These are phyloP conservation scores for Xanthoconium stramineum DNA, from an alignment of 768 basidiomycete genomes.

Conservation along the genomic window DNA sequence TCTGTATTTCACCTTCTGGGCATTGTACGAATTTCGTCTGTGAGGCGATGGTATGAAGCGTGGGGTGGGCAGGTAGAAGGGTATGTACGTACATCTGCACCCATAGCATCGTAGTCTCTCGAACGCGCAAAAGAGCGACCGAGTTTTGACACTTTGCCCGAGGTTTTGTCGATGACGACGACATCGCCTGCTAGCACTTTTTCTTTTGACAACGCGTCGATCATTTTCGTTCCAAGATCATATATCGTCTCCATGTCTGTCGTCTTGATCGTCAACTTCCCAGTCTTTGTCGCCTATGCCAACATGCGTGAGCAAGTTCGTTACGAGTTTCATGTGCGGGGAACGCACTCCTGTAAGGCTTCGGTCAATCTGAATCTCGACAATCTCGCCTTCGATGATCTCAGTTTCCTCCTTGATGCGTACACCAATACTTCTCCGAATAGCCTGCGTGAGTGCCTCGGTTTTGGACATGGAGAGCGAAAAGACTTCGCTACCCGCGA, in stretches of 20 bases:
- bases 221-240: slow-evolving; percentile 98
- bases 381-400: slow-evolving; percentile 96
- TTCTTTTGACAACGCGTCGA: slow-evolving; percentile 94
- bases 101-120: slow-evolving; percentile 98
- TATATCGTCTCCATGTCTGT: slow-evolving; percentile 99
- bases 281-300: slow-evolving; percentile 90
- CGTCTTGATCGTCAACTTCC: slow-evolving; percentile 95
- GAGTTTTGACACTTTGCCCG: slow-evolving; percentile 94
- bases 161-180: slow-evolving; percentile 95
- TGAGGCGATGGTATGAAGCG: slow-evolving; percentile 1
- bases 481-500: slow-evolving; percentile 97
- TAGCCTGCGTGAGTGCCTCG: slow-evolving; percentile 94
- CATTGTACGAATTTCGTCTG: slow-evolving; percentile 98
- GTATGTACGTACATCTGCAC: slow-evolving; percentile 77
- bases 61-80: not conserved
- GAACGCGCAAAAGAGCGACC: slow-evolving; percentile 96
- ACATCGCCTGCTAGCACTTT: slow-evolving; percentile 95
- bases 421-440: slow-evolving; percentile 94
- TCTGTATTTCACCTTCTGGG: slow-evolving; percentile 97
- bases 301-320: not conserved
- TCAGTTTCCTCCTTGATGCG: slow-evolving; percentile 98
- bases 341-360: slow-evolving; percentile 85
- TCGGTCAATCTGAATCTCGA: slow-evolving; percentile 97
- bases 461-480: slow-evolving; percentile 98
- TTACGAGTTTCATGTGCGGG: not conserved